These are phyloP conservation scores for Leonotis leonurus DNA, from an alignment of 257 asterid species.

Conservation along the genomic window DNA sequence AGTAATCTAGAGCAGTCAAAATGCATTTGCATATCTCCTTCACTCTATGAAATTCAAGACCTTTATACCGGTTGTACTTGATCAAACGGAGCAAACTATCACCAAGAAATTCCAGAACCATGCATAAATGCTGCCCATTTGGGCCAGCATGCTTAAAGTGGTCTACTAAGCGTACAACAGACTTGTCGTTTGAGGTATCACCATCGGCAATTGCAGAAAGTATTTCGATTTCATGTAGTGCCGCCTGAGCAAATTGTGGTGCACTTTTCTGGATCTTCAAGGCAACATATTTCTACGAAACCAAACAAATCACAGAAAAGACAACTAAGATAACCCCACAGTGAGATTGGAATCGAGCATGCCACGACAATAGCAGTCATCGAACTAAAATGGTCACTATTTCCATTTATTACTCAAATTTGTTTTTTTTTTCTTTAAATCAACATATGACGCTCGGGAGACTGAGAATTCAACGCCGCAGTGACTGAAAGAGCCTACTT, in stretches of 20 bases:
- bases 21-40: slow-evolving; percentile 87
- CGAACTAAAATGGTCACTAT: too few species aligned
- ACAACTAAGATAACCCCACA: background rate
- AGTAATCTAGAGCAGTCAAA: slow-evolving; percentile 82
- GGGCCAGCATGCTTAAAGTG: slow-evolving; percentile 97
- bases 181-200: slow-evolving; percentile 58
- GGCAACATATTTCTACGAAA: slow-evolving; percentile 73
- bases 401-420: too few species aligned
- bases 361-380: background rate
- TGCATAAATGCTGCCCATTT: slow-evolving; percentile 94
- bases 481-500: too few species aligned
- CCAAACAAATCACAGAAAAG: slow-evolving; percentile 3
- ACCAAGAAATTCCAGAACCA: slow-evolving; percentile 96
- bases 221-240: slow-evolving; percentile 81
- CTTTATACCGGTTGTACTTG: slow-evolving; percentile 71
- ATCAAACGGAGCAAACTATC: slow-evolving; percentile 78
- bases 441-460: too few species aligned
- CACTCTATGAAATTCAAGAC: slow-evolving; percentile 70
- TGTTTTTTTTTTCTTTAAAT: background rate
- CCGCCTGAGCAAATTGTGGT: slow-evolving; percentile 93
- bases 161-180: slow-evolving; percentile 65
- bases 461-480: too few species aligned
- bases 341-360: background rate
- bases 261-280: slow-evolving; percentile 97
- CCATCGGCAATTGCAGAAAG: slow-evolving; percentile 77